phyloP scores from a whole-genome alignment of 2,329 filamentous ascomycete genomes.

The Aspergillus unguis region DNA sequence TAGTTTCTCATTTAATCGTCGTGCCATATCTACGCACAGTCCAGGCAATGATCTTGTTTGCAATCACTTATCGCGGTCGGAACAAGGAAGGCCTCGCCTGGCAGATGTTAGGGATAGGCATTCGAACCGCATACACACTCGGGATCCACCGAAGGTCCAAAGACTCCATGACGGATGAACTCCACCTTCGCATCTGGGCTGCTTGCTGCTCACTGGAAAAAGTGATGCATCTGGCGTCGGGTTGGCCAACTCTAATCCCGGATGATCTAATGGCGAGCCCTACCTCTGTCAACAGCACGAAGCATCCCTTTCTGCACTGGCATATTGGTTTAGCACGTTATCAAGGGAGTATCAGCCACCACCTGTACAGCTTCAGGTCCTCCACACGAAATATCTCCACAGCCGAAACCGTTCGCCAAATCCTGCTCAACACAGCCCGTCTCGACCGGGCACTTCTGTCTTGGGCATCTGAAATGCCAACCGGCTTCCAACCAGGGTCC shows the following conservation, averaged over 20 bases:
- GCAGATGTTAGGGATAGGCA: constrained; percentile 16
- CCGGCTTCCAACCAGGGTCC: constrained; percentile 10
- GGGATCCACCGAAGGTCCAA: constrained; percentile 10
- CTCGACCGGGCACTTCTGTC: constrained; percentile 7
- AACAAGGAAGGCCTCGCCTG: constrained; percentile 16
- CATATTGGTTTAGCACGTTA: constrained; percentile 12
- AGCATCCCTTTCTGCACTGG: constrained; percentile 9
- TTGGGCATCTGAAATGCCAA: constrained; percentile 13
- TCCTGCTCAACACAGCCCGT: constrained; percentile 15
- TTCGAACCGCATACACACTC: constrained; percentile 15
- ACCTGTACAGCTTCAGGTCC: constrained; percentile 11
- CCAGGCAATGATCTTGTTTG: constrained; percentile 13
- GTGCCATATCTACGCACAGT: constrained; percentile 15
- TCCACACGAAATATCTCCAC: too few relatives aligned
- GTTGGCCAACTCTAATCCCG: constrained; percentile 9
- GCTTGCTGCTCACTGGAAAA: constrained; percentile 15
- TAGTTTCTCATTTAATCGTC: constrained; percentile 12
- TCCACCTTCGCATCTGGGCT: constrained; percentile 10
- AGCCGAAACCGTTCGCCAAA: constrained; percentile 9
- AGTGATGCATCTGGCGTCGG: constrained; percentile 15
- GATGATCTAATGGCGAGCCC: constrained; percentile 5
- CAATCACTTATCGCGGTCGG: constrained; percentile 11
- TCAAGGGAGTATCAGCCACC: constrained; percentile 16
- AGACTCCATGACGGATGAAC: not conserved
- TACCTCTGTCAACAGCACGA: not conserved